Evolutionary conservation across 2,329 filamentous ascomycete genomes (phyloP).

Genomic region (Alternaria gaisen): DNA sequence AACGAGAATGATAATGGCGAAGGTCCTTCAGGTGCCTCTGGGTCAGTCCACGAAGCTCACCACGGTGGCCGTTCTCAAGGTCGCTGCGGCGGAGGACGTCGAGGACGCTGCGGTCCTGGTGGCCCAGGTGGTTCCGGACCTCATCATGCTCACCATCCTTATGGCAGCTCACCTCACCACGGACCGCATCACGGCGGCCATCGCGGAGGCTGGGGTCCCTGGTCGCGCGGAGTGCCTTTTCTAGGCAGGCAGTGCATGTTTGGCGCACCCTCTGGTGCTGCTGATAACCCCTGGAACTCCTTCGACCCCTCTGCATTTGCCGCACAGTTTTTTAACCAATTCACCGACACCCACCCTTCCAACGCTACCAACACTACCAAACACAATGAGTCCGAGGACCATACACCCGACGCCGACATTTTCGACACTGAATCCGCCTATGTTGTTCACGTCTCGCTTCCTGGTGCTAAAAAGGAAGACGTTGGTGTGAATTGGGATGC

Average conservation of each 20-base stretch:
- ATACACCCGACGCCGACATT: constrained; percentile 75
- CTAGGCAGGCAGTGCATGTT: constrained; percentile 4
- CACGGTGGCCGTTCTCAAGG: constrained; percentile 20
- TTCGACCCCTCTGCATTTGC: constrained; percentile 42
- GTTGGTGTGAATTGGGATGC: constrained; percentile 79
- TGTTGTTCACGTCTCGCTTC: constrained; percentile 76
- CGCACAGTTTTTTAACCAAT: constrained; percentile 45
- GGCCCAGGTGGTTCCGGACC: constrained; percentile 29
- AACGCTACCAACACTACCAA: constrained; percentile 22
- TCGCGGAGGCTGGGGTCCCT: constrained; percentile 38
- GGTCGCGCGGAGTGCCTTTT: constrained; percentile 31
- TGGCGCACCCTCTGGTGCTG: constrained; percentile 23
- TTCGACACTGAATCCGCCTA: constrained; percentile 72
- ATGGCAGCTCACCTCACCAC: constrained; percentile 19
- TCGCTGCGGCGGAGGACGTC: constrained; percentile 30
- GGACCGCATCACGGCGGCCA: constrained; percentile 25
- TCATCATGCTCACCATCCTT: constrained; percentile 22
- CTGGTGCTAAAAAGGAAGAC: constrained; percentile 81
- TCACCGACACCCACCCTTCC: constrained; percentile 34
- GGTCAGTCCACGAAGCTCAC: constrained; percentile 35
- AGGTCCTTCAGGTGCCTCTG: constrained; percentile 39
- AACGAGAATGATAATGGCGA: constrained; percentile 39
- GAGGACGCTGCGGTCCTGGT: constrained; percentile 35
- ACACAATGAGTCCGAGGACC: constrained; percentile 49
- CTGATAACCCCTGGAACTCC: constrained; percentile 15